phyloP scores from a whole-genome alignment of 1,139 yeast species.

The Blastobotrys elegans region DNA sequence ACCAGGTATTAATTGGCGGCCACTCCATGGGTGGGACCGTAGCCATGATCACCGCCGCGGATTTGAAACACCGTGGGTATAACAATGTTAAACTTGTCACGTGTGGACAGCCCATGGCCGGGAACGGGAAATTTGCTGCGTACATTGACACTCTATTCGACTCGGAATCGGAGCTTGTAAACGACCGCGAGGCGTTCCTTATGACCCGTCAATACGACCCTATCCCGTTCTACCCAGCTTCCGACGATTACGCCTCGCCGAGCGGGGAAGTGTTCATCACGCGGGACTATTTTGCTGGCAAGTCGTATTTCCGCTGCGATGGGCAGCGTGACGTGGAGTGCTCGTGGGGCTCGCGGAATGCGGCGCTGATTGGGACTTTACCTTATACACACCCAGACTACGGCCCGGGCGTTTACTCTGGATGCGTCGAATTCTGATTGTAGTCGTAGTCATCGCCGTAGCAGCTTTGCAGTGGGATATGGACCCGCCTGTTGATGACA shows the following conservation, averaged over 20 bases:
- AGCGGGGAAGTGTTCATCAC: slow-evolving; percentile 8
- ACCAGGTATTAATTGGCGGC: slow-evolving; percentile 4
- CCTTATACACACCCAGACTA: slow-evolving; percentile 11
- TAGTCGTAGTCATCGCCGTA: neutral
- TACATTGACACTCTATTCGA: slow-evolving; percentile 6
- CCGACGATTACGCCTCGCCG: neutral
- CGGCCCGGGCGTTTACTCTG: slow-evolving; percentile 9
- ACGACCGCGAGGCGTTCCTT: slow-evolving; percentile 2
- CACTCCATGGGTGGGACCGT: slow-evolving; percentile 13
- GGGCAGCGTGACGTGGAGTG: slow-evolving; percentile 10
- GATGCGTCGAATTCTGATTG: slow-evolving; percentile 5
- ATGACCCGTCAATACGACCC: slow-evolving; percentile 10
- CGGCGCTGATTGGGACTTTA: slow-evolving; percentile 1
- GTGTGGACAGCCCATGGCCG: slow-evolving; percentile 9
- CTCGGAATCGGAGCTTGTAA: neutral
- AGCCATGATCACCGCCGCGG: slow-evolving; percentile 9
- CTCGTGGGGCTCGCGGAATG: slow-evolving; percentile 1
- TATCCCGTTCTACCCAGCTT: slow-evolving; percentile 9
- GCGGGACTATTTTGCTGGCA: neutral
- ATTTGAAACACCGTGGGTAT: slow-evolving; percentile 1
- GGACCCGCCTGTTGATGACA: neutral
- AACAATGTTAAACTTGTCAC: neutral
- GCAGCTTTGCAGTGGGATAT: neutral
- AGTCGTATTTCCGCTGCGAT: slow-evolving; percentile 3
- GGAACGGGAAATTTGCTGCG: slow-evolving; percentile 5